Evolutionary conservation across 768 basidiomycete species (phyloP), one percentile per base, ranked within the genome.

Genomic region (Russula virescens): DNA sequence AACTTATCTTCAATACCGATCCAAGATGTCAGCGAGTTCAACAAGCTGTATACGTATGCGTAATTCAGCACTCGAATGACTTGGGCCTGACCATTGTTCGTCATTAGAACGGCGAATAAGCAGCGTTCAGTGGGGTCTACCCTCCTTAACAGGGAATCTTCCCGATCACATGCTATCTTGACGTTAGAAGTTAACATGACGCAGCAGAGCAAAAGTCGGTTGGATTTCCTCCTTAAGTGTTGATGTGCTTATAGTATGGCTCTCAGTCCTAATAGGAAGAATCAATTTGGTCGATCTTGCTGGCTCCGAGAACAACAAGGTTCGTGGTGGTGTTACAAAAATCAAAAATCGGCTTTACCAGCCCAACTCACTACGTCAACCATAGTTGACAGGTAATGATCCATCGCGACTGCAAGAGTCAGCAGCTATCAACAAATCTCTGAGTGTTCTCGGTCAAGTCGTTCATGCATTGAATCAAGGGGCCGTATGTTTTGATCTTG

Each of bases 261-360:
- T 28, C 4, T 16, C 21, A 63, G 90, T 81, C 47, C 71, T 87
- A 53, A 81, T 79, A 2, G 91, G 91, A 11, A 91, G 88, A 71
- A 86, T 94, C 59, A 91, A 91, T 66, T 81, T 94, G 10, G 90
- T 94, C 13, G 93, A 95, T 74, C 80, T 95, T 28, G 93, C 93
- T 19, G 93, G 93, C 28, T 92, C 89, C 0, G 93, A 95, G 75
- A 94, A 94, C 69, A 94, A 94, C 73, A 94, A 91, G 75, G 85
- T 85, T 42, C 19, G 72, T 66, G n/a, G 16, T 46, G 4, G 16
- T 45, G 26, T 14, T 9, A 2, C n/a, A 25, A 35, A n/a, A n/a
- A n/a, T n/a, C n/a, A n/a, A n/a, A n/a, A 6, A 10, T 31, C 23
- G 18, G 11, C n/a, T 40, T 42, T 6, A 19, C 21, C 10, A 46